phyloP scores from a whole-genome alignment of 2,329 filamentous ascomycete genomes.

The Xylaria sp. region DNA sequence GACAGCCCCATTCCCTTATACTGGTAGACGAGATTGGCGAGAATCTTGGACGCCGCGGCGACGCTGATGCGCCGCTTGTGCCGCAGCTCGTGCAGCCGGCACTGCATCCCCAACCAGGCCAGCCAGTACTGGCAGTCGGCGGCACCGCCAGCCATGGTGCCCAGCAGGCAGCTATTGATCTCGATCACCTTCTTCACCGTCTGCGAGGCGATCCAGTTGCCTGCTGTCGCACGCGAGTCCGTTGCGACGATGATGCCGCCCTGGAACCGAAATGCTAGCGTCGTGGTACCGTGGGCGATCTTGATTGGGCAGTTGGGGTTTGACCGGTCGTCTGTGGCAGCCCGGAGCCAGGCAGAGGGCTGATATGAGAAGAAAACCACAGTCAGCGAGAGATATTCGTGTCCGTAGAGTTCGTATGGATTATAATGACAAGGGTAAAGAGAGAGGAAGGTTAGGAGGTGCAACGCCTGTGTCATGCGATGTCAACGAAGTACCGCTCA shows the following conservation, averaged over 20 bases:
- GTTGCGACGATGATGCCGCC: slow-evolving; percentile 98
- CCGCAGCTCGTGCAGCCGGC: slow-evolving; percentile 97
- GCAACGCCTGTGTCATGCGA: slow-evolving; percentile 1
- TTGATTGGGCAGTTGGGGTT: slow-evolving; percentile 99
- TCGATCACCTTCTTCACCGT: slow-evolving; percentile 99
- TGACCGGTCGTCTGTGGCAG: slow-evolving; percentile 95
- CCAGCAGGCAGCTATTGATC: slow-evolving; percentile 93
- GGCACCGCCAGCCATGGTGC: slow-evolving; percentile 98
- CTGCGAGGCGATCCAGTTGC: slow-evolving; percentile 99
- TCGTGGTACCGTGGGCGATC: slow-evolving; percentile 98
- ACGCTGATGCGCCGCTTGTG: slow-evolving; percentile 99
- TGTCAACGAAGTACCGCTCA: slow-evolving; percentile 12
- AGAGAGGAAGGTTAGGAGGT: neutral
- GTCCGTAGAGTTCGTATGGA: neutral
- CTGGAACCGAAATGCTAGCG: slow-evolving; percentile 96
- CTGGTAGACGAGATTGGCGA: slow-evolving; percentile 96
- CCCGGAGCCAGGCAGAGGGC: slow-evolving; percentile 94
- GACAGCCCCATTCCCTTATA: slow-evolving; percentile 99
- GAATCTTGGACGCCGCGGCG: slow-evolving; percentile 96
- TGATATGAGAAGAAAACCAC: slow-evolving; percentile 51
- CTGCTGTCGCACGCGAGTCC: slow-evolving; percentile 95
- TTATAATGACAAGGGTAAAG: neutral
- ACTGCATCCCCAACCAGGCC: slow-evolving; percentile 98
- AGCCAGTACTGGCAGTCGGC: slow-evolving; percentile 99
- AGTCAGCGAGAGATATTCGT: slow-evolving; percentile 23